Evolutionary conservation across 1,139 yeast genomes (phyloP).

Genomic region (Taphrina flavorubra): DNA sequence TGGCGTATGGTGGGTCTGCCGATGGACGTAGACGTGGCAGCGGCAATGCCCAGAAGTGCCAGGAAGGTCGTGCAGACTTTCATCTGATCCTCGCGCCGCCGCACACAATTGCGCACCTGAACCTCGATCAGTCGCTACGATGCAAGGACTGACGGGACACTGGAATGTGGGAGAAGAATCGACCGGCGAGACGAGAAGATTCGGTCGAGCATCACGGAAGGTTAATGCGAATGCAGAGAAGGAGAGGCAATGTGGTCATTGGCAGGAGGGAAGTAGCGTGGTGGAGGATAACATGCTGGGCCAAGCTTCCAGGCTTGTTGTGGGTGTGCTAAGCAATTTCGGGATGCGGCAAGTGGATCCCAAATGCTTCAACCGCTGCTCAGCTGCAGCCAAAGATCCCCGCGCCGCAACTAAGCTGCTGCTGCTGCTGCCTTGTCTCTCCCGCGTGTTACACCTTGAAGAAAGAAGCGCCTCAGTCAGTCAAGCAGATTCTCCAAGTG

Average conservation of each 20-base stretch:
- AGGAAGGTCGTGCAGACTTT: neutral
- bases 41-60: neutral
- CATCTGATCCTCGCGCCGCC: neutral
- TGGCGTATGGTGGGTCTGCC: slow-evolving; percentile 10
- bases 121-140: too few species aligned
- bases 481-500: too few species aligned
- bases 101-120: too few species aligned
- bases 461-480: too few species aligned
- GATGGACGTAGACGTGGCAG: neutral
- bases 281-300: neutral
- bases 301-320: slow-evolving; percentile 8
- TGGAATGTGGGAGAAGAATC: neutral
- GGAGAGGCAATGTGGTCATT: neutral
- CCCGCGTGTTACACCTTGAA: too few species aligned
- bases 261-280: neutral
- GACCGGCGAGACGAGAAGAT: neutral
- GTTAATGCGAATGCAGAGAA: neutral
- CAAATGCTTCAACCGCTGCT: neutral
- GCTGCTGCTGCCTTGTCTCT: too few species aligned
- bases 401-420: too few species aligned
- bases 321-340: slow-evolving; percentile 12
- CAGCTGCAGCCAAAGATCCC: too few species aligned
- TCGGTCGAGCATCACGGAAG: neutral
- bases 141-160: neutral
- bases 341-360: neutral